Conservation (phyloP, 176 grass and related monocot species). For the Poa pratensis region DNA sequence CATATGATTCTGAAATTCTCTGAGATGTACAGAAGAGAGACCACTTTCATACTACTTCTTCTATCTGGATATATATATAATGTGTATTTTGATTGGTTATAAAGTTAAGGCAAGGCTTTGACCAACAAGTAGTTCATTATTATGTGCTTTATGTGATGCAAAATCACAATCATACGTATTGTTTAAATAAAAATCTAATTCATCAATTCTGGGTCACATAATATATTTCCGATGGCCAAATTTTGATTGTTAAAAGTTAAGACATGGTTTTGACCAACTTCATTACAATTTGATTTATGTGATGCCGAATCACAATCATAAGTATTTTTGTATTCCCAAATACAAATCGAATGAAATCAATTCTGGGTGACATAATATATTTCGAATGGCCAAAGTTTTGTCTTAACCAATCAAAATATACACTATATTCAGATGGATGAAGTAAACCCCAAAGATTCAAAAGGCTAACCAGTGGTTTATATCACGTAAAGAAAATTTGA, state of each 20-base stretch:
- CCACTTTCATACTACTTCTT: not conserved
- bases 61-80: not conserved
- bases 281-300: too few species aligned
- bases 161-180: too few species aligned
- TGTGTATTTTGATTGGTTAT: not conserved
- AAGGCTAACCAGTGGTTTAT: not conserved
- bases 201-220: not conserved
- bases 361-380: not conserved
- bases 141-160: too few species aligned
- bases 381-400: not conserved
- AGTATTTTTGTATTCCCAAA: too few species aligned
- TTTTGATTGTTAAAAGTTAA: not conserved
- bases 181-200: too few species aligned
- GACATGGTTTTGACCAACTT: too few species aligned
- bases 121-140: too few species aligned
- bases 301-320: too few species aligned
- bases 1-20: conserved; percentile 20
- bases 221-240: not conserved
- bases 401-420: not conserved
- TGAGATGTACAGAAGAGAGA: not conserved
- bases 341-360: not conserved
- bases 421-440: not conserved
- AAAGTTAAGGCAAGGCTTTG: too few species aligned
- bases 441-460: not conserved
- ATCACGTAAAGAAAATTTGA: conserved; percentile 21